Base-by-base conservation (phyloP, 73 alveolate genomes). In the Paramecium sexaurelia region DNA sequence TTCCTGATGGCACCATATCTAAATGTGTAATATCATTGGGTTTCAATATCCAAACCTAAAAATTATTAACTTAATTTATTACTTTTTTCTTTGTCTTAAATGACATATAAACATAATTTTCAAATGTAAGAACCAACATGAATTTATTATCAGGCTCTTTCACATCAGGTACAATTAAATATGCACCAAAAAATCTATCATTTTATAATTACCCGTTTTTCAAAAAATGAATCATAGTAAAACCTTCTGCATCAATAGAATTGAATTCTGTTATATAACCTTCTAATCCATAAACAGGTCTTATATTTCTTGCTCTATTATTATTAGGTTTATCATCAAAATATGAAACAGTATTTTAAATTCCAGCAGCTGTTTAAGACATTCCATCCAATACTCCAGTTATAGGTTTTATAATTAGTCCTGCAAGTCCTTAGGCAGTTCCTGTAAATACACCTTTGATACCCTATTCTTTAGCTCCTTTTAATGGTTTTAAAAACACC, bases 391-490 rank as follows among this genome's bases (percentile, higher is more conserved):
- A 57, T 6, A 86, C 93, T 6, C 93, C 93, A 86, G 93, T 40
- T 32, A 86, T 85, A 37, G 93, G 93, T 66, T 86, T 86, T 33
- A 75, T 47, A 17, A 86, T 36, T n/a, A 86, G 26, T 47, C 93
- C 93, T 20, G 93, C 87, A 19, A 86, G 22, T 24, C 93, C 93
- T 33, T 39, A n/a, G 1, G 75, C 86, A 6, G 84, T 66, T 86
- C 93, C 93, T 5, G 67, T 86, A 24, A 61, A 33, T 15, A 61
- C 55, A 22, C 93, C 93, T n/a, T 35, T 40, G 7, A 75, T 66
- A n/a, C 93, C 93, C 7, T 85, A 37, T 55, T 86, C 84, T 36
- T 86, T 86, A 11, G 93, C 87, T 33, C 87, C 93, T 33, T 86
- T 36, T 6, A 86, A 4, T 13, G 93, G 93, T 61, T 86, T 86